These are phyloP conservation scores for Acer campestre DNA, from an alignment of 345 rosid genomes.

Conservation along the genomic window DNA sequence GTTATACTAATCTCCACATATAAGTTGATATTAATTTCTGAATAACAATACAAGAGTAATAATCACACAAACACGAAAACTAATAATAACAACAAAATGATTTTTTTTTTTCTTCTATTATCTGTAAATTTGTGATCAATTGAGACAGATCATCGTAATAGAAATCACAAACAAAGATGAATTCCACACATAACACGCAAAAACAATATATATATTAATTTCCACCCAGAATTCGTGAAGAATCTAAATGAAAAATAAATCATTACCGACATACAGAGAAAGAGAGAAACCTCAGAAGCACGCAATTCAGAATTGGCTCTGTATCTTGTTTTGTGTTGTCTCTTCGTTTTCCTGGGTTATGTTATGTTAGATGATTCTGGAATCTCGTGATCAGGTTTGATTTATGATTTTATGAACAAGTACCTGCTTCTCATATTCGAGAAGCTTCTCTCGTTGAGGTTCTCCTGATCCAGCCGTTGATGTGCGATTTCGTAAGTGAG, in stretches of 20 bases:
- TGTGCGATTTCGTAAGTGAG: neutral
- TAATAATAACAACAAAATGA: too few relatives aligned
- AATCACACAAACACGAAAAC: too few relatives aligned
- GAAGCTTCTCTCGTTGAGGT: constrained; percentile 16
- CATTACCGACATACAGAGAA: neutral
- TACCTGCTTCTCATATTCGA: neutral
- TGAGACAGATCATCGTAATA: too few relatives aligned
- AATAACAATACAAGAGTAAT: too few relatives aligned
- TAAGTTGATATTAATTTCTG: neutral
- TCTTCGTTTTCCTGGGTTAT: neutral
- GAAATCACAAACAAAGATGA: neutral
- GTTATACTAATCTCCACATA: too few relatives aligned
- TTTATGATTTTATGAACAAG: neutral
- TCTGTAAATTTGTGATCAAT: too few relatives aligned
- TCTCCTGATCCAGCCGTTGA: constrained; percentile 14
- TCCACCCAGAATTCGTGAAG: neutral
- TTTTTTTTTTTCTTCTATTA: too few relatives aligned
- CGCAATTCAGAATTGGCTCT: neutral
- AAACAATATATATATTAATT: neutral
- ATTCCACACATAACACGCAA: neutral
- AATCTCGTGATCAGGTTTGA: neutral
- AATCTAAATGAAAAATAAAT: neutral
- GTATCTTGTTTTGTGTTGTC: too few relatives aligned
- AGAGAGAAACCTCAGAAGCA: neutral
- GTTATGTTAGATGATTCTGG: neutral